These are phyloP conservation scores for Orobanche coerulescens DNA, from an alignment of 257 asterid genomes.

Conservation along the genomic window DNA sequence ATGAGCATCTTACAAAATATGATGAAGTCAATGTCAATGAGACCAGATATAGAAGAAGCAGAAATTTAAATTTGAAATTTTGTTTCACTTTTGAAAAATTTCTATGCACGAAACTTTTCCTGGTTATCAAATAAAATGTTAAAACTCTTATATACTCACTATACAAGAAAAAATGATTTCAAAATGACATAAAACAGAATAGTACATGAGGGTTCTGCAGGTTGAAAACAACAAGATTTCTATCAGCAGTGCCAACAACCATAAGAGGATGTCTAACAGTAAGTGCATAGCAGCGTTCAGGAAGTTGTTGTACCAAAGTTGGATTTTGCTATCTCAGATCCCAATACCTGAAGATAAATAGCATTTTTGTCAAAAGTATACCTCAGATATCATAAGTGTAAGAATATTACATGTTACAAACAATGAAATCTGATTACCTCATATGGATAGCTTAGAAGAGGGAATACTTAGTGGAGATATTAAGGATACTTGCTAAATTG, in stretches of 20 bases:
- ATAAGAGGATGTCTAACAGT: slow-evolving; percentile 79
- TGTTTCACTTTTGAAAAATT: neutral
- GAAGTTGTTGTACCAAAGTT: slow-evolving; percentile 83
- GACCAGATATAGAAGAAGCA: too few species aligned
- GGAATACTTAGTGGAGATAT: slow-evolving; percentile 5
- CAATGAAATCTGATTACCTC: neutral
- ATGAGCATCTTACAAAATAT: too few species aligned
- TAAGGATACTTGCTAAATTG: slow-evolving; percentile 4
- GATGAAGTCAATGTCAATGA: too few species aligned
- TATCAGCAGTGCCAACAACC: slow-evolving; percentile 95
- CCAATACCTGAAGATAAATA: slow-evolving; percentile 68
- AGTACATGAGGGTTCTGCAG: slow-evolving; percentile 98
- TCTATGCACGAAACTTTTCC: too few species aligned
- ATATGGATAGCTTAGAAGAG: slow-evolving; percentile 2
- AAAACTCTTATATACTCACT: neutral
- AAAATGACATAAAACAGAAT: slow-evolving; percentile 11
- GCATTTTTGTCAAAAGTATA: slow-evolving; percentile 2
- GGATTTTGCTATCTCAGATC: slow-evolving; percentile 90
- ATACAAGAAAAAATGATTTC: slow-evolving; percentile 6
- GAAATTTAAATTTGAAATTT: neutral
- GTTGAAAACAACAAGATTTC: slow-evolving; percentile 80
- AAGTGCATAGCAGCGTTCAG: slow-evolving; percentile 96
- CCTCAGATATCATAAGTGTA: neutral
- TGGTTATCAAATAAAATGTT: neutral
- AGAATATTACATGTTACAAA: neutral